These are phyloP conservation scores for Trapa bicornis DNA, from an alignment of 345 rosid genomes.

Conservation along the genomic window DNA sequence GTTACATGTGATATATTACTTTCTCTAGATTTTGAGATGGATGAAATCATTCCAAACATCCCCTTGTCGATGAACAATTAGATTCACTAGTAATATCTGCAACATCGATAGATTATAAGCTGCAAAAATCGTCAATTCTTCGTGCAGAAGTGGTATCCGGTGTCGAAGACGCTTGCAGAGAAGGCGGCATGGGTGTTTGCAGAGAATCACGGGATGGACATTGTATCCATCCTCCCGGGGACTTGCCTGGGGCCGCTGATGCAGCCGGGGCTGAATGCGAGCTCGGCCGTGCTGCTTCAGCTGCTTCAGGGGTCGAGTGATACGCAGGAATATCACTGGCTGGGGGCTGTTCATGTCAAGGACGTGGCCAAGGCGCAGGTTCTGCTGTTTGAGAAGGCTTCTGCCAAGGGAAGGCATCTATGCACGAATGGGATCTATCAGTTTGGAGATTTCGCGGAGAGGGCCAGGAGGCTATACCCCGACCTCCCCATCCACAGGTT, in stretches of 20 bases:
- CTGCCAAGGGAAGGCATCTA: conserved; percentile 61
- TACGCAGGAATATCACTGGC: conserved; percentile 65
- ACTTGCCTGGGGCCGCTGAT: conserved; percentile 64
- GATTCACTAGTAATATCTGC: too few species aligned
- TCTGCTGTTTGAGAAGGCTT: conserved; percentile 41
- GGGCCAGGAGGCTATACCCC: conserved; percentile 54
- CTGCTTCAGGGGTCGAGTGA: conserved; percentile 53
- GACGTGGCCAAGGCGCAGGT: conserved; percentile 65
- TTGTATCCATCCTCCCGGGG: conserved; percentile 62
- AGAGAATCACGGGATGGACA: conserved; percentile 44
- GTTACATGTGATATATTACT: background rate
- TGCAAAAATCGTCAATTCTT: background rate
- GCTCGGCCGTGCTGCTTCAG: conserved; percentile 54
- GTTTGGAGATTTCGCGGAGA: conserved; percentile 54
- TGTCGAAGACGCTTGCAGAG: conserved; percentile 77
- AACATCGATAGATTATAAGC: background rate
- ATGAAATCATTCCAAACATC: background rate
- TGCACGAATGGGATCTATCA: conserved; percentile 74
- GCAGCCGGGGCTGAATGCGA: conserved; percentile 66
- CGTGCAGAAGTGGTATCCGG: conserved; percentile 66
- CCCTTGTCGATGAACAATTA: background rate
- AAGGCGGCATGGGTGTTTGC: conserved; percentile 66
- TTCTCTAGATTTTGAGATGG: background rate
- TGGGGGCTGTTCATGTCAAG: conserved; percentile 66
- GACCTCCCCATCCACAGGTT: conserved; percentile 53